These are phyloP conservation scores for Coniochaeta sp. DNA, from an alignment of 2,329 filamentous ascomycete genomes.

Conservation along the genomic window DNA sequence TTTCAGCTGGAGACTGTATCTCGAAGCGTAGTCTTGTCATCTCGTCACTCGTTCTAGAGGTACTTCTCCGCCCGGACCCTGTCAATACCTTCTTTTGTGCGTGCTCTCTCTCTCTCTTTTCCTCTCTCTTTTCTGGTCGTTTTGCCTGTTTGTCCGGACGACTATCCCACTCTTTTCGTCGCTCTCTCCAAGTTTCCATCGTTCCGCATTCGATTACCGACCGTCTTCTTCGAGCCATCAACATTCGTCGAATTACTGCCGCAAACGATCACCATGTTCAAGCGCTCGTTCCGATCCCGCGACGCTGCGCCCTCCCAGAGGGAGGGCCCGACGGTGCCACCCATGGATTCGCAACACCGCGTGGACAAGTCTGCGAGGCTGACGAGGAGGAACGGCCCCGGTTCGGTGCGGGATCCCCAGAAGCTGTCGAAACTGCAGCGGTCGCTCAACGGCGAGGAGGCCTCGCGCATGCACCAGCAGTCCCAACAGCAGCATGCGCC, in stretches of 20 bases:
- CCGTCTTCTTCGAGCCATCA: slow-evolving; percentile 6
- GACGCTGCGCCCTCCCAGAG: slow-evolving; percentile 38
- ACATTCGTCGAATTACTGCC: slow-evolving; percentile 18
- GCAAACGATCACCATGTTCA: slow-evolving; percentile 67
- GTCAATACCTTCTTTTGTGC: slow-evolving; percentile 29
- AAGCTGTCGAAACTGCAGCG: slow-evolving; percentile 82
- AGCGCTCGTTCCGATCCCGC: slow-evolving; percentile 78
- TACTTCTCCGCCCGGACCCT: no score
- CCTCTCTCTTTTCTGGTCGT: slow-evolving; percentile 28
- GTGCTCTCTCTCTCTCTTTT: slow-evolving; percentile 19
- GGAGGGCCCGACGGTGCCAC: slow-evolving; percentile 14
- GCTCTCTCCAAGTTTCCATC: slow-evolving; percentile 32
- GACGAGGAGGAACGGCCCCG: slow-evolving; percentile 53
- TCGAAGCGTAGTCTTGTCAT: slow-evolving; percentile 41
- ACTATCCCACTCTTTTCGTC: slow-evolving; percentile 46
- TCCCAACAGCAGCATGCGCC: slow-evolving; percentile 26
- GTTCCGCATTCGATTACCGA: no score
- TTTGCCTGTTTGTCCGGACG: slow-evolving; percentile 17
- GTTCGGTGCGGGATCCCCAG: slow-evolving; percentile 59
- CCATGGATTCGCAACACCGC: slow-evolving; percentile 41
- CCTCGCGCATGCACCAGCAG: slow-evolving; percentile 28
- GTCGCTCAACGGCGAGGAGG: slow-evolving; percentile 53
- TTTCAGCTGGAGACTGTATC: slow-evolving; percentile 41
- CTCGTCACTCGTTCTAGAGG: slow-evolving; percentile 42
- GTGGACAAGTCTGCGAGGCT: slow-evolving; percentile 83